Percentiles rank a stretch among this genome's conserved stretches.
phyloP scores from a whole-genome alignment of 1,139 yeast genomes.

The Suhomyces kunorum region DNA sequence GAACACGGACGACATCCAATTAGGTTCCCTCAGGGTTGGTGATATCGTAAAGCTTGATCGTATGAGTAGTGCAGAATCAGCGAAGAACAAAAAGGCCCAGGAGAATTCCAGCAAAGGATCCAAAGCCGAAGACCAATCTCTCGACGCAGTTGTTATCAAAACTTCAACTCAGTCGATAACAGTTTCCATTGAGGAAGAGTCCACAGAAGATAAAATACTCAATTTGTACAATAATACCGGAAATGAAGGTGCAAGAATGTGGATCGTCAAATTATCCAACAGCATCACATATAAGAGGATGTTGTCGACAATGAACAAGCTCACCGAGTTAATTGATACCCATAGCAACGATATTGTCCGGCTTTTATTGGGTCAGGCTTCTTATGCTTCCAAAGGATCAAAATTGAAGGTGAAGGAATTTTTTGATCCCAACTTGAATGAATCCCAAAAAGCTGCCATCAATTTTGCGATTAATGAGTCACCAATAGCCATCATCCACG shows the following conservation, averaged over 20 bases:
- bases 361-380: conserved; percentile 46
- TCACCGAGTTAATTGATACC: conserved; percentile 47
- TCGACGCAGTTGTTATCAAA: conserved; percentile 65
- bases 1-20: conserved; percentile 37
- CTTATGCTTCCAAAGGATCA: conserved; percentile 21
- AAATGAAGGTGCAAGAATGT: conserved; percentile 45
- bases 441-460: conserved; percentile 59
- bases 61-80: conserved; percentile 26
- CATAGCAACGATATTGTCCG: conserved; percentile 42
- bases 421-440: conserved; percentile 58
- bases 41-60: conserved; percentile 66
- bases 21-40: conserved; percentile 70
- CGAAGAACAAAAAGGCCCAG: conserved; percentile 20
- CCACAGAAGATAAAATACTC: conserved; percentile 45
- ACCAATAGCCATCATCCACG: conserved; percentile 48
- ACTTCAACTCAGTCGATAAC: conserved; percentile 47
- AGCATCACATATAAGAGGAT: conserved; percentile 74
- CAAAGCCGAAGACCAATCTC: conserved; percentile 22
- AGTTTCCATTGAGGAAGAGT: conserved; percentile 62
- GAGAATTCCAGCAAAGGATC: conserved; percentile 14
- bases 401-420: conserved; percentile 27
- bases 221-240: conserved; percentile 46
- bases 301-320: conserved; percentile 73
- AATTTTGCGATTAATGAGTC: conserved; percentile 42
- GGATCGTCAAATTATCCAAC: conserved; percentile 69